Percentiles rank a stretch among this genome's conserved stretches.
These are phyloP conservation scores for Neoscytalidium dimidiatum DNA, from an alignment of 2,329 filamentous ascomycete genomes.

Conservation along the genomic window DNA sequence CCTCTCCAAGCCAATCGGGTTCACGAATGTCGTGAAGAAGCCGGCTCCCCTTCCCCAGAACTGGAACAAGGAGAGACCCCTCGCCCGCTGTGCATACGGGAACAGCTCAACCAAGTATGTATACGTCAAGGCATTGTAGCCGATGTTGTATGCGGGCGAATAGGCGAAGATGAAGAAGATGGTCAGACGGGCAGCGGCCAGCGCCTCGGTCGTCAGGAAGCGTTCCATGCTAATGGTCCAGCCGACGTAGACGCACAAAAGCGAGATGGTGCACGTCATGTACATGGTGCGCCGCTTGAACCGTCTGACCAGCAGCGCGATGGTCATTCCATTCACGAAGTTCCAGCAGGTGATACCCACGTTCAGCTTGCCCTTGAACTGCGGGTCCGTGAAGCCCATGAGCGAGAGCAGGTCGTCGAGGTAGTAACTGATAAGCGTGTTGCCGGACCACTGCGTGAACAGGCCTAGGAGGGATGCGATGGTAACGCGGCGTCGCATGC, in stretches of 20 bases:
- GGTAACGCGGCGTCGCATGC: slow-evolving; percentile 64
- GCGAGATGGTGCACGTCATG: slow-evolving; percentile 45
- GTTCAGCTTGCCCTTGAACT: slow-evolving; percentile 58
- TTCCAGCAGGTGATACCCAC: slow-evolving; percentile 59
- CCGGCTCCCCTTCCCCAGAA: slow-evolving; percentile 63
- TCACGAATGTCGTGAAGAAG: slow-evolving; percentile 62
- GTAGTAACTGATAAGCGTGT: slow-evolving; percentile 68
- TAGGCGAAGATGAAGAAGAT: slow-evolving; percentile 60
- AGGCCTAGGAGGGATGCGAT: slow-evolving; percentile 62
- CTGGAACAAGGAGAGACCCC: slow-evolving; percentile 59
- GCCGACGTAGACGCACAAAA: slow-evolving; percentile 37
- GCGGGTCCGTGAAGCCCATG: slow-evolving; percentile 58
- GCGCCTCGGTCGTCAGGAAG: slow-evolving; percentile 23
- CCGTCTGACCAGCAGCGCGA: slow-evolving; percentile 57
- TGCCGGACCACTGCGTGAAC: slow-evolving; percentile 69
- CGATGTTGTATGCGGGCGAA: slow-evolving; percentile 55
- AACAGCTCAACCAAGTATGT: slow-evolving; percentile 55
- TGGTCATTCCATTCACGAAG: slow-evolving; percentile 51
- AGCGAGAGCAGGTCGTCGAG: slow-evolving; percentile 63
- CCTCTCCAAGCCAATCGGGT: slow-evolving; percentile 62
- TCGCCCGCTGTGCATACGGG: slow-evolving; percentile 51
- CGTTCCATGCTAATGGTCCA: slow-evolving; percentile 49
- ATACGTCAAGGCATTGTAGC: slow-evolving; percentile 60
- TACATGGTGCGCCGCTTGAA: slow-evolving; percentile 60
- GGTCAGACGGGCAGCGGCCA: slow-evolving; percentile 32